Conservation (phyloP, 2,329 filamentous ascomycete species). For the Pseudopithomyces chartarum region DNA sequence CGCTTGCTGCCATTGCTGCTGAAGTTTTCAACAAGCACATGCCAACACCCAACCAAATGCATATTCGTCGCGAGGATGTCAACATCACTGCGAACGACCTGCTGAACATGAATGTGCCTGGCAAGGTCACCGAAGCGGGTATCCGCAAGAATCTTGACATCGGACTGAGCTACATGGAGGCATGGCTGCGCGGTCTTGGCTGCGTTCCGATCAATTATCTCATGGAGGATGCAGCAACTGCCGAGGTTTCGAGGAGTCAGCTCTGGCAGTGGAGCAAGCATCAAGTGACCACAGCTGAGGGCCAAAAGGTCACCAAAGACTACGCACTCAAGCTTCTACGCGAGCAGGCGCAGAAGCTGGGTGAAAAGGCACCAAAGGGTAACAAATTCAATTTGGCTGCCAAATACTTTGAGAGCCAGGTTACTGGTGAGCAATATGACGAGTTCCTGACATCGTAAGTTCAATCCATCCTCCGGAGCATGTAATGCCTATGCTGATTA, state of each 20-base stretch:
- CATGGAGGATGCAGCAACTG: constrained; percentile 98
- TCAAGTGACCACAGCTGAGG: constrained; percentile 76
- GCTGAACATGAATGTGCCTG: constrained; percentile 97
- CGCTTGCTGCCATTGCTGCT: constrained; percentile 82
- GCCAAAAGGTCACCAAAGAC: constrained; percentile 89
- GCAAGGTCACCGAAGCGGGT: constrained; percentile 87
- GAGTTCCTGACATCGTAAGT: constrained; percentile 89
- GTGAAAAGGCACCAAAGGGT: constrained; percentile 76
- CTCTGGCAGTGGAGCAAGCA: constrained; percentile 94
- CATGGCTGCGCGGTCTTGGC: constrained; percentile 91
- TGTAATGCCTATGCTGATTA: constrained; percentile 18
- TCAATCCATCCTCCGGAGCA: background rate
- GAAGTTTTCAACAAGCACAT: constrained; percentile 98
- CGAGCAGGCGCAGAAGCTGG: constrained; percentile 80
- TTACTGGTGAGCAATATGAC: constrained; percentile 96
- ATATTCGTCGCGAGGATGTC: constrained; percentile 87
- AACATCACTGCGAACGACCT: constrained; percentile 85
- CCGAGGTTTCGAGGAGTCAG: constrained; percentile 92
- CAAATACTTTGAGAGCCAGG: constrained; percentile 89
- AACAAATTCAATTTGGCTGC: constrained; percentile 92
- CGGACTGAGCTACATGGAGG: constrained; percentile 97
- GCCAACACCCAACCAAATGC: constrained; percentile 97
- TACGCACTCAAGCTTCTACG: constrained; percentile 86
- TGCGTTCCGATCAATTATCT: constrained; percentile 98
- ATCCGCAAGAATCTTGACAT: constrained; percentile 99